These are phyloP conservation scores for Oryza coarctata DNA, from an alignment of 176 grass and related monocot species.

Conservation along the genomic window DNA sequence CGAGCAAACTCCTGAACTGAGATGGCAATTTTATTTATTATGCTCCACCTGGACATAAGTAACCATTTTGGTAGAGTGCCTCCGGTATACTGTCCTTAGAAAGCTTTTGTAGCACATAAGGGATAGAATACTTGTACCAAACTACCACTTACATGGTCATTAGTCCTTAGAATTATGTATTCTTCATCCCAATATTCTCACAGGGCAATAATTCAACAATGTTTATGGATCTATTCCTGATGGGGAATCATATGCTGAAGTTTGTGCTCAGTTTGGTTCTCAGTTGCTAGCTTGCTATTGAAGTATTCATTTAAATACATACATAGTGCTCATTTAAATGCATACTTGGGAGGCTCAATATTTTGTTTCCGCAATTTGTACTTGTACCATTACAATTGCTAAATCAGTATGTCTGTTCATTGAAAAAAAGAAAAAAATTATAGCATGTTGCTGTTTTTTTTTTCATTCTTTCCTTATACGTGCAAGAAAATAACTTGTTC, in stretches of 20 bases:
- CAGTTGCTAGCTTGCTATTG: too few relatives aligned
- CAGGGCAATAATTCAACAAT: neutral
- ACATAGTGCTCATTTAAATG: neutral
- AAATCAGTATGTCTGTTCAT: neutral
- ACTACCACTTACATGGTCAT: neutral
- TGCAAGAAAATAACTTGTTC: neutral
- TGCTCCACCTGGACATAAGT: neutral
- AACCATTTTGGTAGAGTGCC: neutral
- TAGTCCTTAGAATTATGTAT: neutral
- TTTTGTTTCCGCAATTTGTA: conserved; percentile 1
- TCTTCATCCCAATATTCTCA: neutral
- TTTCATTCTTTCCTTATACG: neutral
- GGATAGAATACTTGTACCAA: neutral
- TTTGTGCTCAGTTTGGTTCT: neutral
- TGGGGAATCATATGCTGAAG: neutral
- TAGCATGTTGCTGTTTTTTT: neutral
- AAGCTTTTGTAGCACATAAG: conserved; percentile 21
- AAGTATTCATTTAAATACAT: neutral
- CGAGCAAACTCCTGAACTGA: conserved; percentile 13
- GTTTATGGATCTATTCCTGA: neutral
- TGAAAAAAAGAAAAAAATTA: neutral
- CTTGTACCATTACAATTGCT: neutral
- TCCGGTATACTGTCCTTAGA: conserved; percentile 11
- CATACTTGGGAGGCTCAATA: neutral
- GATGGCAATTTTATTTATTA: conserved; percentile 1